Conservation (phyloP, 352 stramenopile genomes). For the Pythium phragmitis region DNA sequence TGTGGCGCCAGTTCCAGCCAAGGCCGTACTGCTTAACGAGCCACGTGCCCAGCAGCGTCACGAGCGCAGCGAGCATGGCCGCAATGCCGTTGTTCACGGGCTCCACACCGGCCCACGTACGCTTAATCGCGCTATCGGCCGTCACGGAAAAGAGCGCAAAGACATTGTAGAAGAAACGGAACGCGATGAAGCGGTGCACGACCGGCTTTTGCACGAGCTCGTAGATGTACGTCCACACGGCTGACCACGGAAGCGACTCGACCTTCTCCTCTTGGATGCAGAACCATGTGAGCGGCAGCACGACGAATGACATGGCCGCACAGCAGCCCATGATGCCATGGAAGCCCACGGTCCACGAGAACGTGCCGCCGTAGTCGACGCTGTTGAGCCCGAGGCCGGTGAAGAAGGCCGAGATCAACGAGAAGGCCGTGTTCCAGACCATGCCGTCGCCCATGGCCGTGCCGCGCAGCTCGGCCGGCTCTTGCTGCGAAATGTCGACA, state of each 20-base stretch:
- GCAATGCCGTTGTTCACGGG: slow-evolving; percentile 58
- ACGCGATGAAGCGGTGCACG: slow-evolving; percentile 30
- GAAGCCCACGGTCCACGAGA: slow-evolving; percentile 47
- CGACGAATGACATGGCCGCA: slow-evolving; percentile 32
- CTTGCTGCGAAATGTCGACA: slow-evolving; percentile 56
- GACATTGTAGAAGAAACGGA: slow-evolving; percentile 31
- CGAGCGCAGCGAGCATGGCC: slow-evolving; percentile 39
- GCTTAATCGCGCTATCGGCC: slow-evolving; percentile 44
- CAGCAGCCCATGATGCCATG: slow-evolving; percentile 53
- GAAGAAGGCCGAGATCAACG: slow-evolving; percentile 45
- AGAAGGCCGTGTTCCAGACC: slow-evolving; percentile 29
- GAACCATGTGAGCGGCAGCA: slow-evolving; percentile 42
- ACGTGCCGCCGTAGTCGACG: slow-evolving; percentile 50
- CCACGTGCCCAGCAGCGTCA: slow-evolving; percentile 42
- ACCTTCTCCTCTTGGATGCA: slow-evolving; percentile 46
- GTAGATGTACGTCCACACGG: slow-evolving; percentile 38
- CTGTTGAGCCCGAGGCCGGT: slow-evolving; percentile 61
- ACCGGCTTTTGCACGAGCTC: slow-evolving; percentile 54
- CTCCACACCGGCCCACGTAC: slow-evolving; percentile 51
- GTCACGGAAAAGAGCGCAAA: slow-evolving; percentile 52
- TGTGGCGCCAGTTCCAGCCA: slow-evolving; percentile 52
- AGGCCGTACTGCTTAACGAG: slow-evolving; percentile 47
- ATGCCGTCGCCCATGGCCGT: slow-evolving; percentile 29
- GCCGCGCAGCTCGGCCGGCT: slow-evolving; percentile 41
- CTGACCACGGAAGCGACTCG: slow-evolving; percentile 23